Percentiles rank a stretch among this genome's conserved stretches.
Evolutionary conservation across 2,329 filamentous ascomycete genomes (phyloP).

Genomic region (Tricladium varicosporioides): DNA sequence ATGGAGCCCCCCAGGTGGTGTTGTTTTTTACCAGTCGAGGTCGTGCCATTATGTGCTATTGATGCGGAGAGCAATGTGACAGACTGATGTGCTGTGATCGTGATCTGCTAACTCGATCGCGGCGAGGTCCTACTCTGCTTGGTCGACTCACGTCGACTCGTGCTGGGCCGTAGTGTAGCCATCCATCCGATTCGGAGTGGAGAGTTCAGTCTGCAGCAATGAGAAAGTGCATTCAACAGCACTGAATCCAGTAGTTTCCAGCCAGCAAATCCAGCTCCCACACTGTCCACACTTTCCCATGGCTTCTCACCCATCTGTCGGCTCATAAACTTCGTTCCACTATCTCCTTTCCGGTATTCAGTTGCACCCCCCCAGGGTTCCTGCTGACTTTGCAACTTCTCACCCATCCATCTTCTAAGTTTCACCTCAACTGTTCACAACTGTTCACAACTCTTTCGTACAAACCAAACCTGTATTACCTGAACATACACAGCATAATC

Average conservation of each 20-base stretch:
- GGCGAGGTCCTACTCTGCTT: not conserved
- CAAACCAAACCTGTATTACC: not conserved
- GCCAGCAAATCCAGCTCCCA: not conserved
- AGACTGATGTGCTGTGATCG: not conserved
- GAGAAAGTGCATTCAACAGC: not conserved
- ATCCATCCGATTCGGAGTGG: not conserved
- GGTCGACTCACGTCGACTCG: not conserved
- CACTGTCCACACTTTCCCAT: not conserved
- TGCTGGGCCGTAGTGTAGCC: not conserved
- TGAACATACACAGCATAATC: not conserved
- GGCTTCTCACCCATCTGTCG: too few species aligned
- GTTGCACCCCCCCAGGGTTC: not conserved
- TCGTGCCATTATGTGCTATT: not conserved
- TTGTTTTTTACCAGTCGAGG: constrained; percentile 4
- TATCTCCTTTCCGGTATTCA: not conserved
- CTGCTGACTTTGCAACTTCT: not conserved
- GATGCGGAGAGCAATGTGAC: not conserved
- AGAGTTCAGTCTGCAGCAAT: not conserved
- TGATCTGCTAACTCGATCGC: not conserved
- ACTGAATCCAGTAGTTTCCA: not conserved
- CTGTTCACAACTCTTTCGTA: not conserved
- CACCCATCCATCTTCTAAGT: not conserved
- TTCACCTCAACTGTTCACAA: not conserved
- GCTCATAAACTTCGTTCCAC: not conserved
- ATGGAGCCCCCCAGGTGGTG: not conserved